Evolutionary conservation across 192 early-diverging fungal genomes (phyloP).

Genomic region (Coemansia sp.): DNA sequence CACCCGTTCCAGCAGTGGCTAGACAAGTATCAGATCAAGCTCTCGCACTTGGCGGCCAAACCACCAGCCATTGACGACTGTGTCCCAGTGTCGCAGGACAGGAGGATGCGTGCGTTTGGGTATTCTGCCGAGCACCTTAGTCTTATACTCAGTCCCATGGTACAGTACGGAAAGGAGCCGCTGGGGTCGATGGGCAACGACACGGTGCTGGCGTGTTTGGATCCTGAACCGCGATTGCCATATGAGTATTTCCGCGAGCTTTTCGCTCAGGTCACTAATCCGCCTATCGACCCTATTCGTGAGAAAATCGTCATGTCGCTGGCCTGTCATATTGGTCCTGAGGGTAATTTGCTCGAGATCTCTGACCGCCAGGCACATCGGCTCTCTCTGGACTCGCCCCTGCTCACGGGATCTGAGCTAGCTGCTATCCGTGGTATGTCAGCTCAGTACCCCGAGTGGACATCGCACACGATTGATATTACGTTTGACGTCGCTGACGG

Average conservation of each 20-base stretch:
- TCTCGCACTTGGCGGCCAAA: conserved; percentile 60
- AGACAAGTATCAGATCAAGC: conserved; percentile 75
- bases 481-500: conserved; percentile 81
- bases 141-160: conserved; percentile 89
- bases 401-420: conserved; percentile 85
- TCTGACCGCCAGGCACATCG: conserved; percentile 77
- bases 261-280: conserved; percentile 98
- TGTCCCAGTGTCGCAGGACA: conserved; percentile 70
- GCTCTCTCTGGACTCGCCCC: conserved; percentile 82
- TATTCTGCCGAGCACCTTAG: conserved; percentile 94
- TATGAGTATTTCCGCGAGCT: conserved; percentile 99
- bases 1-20: conserved; percentile 88
- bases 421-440: conserved; percentile 77
- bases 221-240: conserved; percentile 81
- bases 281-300: conserved; percentile 99
- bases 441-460: conserved; percentile 72
- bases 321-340: conserved; percentile 91
- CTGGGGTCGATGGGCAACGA: conserved; percentile 99
- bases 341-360: conserved; percentile 93
- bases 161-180: conserved; percentile 89
- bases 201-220: conserved; percentile 91
- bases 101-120: conserved; percentile 84
- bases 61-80: conserved; percentile 55
- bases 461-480: conserved; percentile 72
- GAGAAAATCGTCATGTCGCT: conserved; percentile 98